A percentile compares a stretch with the other conserved stretches of the same genome.
Conservation (phyloP, 192 early-diverging fungal species). For the Backusella westeae region DNA sequence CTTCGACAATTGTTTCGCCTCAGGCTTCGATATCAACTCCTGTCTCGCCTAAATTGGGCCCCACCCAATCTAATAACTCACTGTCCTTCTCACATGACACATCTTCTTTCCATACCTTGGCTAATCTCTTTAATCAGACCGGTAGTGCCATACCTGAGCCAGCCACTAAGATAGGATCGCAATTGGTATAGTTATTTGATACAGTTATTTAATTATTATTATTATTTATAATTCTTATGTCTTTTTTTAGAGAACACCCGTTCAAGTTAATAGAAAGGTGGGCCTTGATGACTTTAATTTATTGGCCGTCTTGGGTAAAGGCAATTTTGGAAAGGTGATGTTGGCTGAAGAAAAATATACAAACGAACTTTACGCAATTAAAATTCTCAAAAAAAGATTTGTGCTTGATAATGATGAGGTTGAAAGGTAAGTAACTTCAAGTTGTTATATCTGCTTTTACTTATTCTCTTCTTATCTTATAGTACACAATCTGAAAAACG, state of each 20-base stretch:
- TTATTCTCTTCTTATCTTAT: background rate
- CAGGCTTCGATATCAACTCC: constrained; percentile 9
- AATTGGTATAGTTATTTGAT: background rate
- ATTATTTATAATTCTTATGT: background rate
- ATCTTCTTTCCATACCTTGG: background rate
- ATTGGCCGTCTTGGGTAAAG: constrained; percentile 93
- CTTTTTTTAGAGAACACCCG: constrained; percentile 21
- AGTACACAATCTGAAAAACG: constrained; percentile 92
- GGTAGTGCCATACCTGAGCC: background rate
- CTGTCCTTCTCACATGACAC: background rate
- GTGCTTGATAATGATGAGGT: constrained; percentile 98
- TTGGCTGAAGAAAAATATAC: constrained; percentile 89
- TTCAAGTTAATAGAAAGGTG: constrained; percentile 55
- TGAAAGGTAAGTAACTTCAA: constrained; percentile 52
- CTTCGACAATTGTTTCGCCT: background rate
- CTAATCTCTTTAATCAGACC: background rate
- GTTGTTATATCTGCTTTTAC: background rate
- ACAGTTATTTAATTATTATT: background rate
- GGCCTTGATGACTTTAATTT: constrained; percentile 93
- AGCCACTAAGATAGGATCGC: background rate
- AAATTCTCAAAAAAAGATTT: constrained; percentile 97
- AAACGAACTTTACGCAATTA: constrained; percentile 90
- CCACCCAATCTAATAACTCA: background rate
- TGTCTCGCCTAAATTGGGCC: background rate
- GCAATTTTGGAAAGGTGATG: constrained; percentile 98